These are phyloP conservation scores for Stachybotrys echinatus DNA, from an alignment of 2,329 filamentous ascomycete species.

Conservation along the genomic window DNA sequence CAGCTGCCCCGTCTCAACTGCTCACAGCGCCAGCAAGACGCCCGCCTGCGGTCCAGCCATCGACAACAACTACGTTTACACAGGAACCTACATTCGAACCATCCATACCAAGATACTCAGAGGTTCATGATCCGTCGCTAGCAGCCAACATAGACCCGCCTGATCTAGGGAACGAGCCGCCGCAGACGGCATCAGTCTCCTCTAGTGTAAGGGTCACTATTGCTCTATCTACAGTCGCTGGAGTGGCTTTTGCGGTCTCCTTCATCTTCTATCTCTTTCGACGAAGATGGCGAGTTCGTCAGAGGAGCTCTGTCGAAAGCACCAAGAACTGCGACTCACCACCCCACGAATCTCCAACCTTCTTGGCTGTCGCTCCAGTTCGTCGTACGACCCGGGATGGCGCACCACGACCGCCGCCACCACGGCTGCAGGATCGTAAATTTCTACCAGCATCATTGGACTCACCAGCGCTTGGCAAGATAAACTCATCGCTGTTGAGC, in stretches of 20 bases:
- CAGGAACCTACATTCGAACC: background rate
- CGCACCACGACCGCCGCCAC: slow-evolving; percentile 28
- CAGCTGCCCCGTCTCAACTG: background rate
- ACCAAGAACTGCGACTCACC: background rate
- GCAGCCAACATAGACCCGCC: slow-evolving; percentile 9
- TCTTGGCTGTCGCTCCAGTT: background rate
- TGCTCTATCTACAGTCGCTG: slow-evolving; percentile 34
- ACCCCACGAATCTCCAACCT: background rate
- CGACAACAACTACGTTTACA: background rate
- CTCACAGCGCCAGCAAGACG: background rate
- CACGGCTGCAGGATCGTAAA: slow-evolving; percentile 40
- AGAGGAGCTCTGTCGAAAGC: background rate
- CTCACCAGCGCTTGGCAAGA: background rate
- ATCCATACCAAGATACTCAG: slow-evolving; percentile 1
- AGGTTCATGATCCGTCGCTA: slow-evolving; percentile 12
- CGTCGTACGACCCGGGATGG: background rate
- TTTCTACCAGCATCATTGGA: slow-evolving; percentile 25
- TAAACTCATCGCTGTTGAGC: background rate
- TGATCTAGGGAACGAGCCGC: slow-evolving; percentile 1
- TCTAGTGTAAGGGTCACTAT: slow-evolving; percentile 39
- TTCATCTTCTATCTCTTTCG: slow-evolving; percentile 30
- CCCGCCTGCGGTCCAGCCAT: background rate
- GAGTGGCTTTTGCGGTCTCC: slow-evolving; percentile 27
- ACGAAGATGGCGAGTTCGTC: slow-evolving; percentile 11
- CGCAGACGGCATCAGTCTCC: slow-evolving; percentile 20